phyloP scores from a whole-genome alignment of 257 asterid genomes.

The Phtheirospermum japonicum region DNA sequence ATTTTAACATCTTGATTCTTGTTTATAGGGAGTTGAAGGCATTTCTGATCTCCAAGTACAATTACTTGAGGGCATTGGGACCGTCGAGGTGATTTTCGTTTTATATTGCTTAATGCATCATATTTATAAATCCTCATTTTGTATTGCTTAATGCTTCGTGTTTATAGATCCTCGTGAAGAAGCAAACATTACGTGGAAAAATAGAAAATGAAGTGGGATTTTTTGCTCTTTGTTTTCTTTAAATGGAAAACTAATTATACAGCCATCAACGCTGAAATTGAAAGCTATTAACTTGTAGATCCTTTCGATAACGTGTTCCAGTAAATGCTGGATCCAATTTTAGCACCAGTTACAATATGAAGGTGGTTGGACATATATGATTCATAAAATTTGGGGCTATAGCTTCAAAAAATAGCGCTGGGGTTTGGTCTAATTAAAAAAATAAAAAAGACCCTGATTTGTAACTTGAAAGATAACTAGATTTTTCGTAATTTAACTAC shows the following conservation, averaged over 20 bases:
- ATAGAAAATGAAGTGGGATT: neutral
- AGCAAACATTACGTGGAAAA: neutral
- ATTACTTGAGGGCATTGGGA: conserved; percentile 62
- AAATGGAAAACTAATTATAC: neutral
- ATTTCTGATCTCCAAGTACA: conserved; percentile 51
- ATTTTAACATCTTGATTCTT: neutral
- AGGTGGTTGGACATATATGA: no score
- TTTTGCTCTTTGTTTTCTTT: neutral
- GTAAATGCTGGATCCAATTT: neutral
- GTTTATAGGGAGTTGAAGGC: conserved; percentile 54
- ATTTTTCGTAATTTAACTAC: no score
- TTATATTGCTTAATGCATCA: conserved; percentile 10
- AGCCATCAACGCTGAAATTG: neutral
- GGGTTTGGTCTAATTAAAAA: neutral
- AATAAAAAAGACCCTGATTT: no score
- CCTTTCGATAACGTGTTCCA: conserved; percentile 7
- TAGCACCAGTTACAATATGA: no score
- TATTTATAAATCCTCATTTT: conserved; percentile 9
- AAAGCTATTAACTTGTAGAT: no score
- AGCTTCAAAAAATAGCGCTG: neutral
- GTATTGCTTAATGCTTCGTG: conserved; percentile 13
- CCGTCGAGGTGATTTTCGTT: conserved; percentile 50
- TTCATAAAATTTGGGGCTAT: neutral
- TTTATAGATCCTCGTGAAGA: neutral
- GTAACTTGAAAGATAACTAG: neutral